These are phyloP conservation scores for Geotrichum bryndzae DNA, from an alignment of 1,139 yeast genomes.

Conservation along the genomic window DNA sequence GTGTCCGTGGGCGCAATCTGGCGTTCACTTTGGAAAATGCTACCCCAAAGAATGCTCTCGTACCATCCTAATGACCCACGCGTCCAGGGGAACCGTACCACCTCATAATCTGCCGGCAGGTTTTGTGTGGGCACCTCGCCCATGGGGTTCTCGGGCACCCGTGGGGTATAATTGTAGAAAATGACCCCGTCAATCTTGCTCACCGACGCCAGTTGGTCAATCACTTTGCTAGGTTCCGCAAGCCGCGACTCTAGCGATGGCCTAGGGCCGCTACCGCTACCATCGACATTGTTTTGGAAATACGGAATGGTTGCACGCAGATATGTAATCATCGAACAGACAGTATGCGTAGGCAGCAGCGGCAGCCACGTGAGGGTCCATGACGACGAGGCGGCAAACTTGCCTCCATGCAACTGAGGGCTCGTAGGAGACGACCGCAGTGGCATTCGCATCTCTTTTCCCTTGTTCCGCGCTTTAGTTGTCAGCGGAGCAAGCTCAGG, in stretches of 20 bases:
- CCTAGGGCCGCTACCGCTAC: not conserved
- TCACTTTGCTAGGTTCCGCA: conserved; percentile 25
- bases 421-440: not conserved
- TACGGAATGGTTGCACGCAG: conserved; percentile 13
- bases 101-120: conserved; percentile 39
- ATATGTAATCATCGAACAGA: conserved; percentile 11
- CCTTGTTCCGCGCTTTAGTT: conserved; percentile 7
- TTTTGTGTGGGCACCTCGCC: not conserved
- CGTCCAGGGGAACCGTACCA: conserved; percentile 56
- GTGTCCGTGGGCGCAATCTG: conserved; percentile 19
- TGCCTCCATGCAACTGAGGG: not conserved
- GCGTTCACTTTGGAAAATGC: conserved; percentile 48
- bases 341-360: conserved; percentile 19
- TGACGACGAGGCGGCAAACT: conserved; percentile 9
- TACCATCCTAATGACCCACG: conserved; percentile 71
- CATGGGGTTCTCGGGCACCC: not conserved
- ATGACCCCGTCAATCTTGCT: conserved; percentile 21
- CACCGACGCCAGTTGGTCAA: conserved; percentile 25
- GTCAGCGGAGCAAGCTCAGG: conserved; percentile 9
- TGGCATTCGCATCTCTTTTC: conserved; percentile 11
- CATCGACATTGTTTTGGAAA: conserved; percentile 4
- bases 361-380: conserved; percentile 20
- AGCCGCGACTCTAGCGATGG: conserved; percentile 16
- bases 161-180: conserved; percentile 3
- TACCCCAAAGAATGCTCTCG: conserved; percentile 59